phyloP scores from a whole-genome alignment of 202 grass and related monocot species.

The Digitaria exilis region DNA sequence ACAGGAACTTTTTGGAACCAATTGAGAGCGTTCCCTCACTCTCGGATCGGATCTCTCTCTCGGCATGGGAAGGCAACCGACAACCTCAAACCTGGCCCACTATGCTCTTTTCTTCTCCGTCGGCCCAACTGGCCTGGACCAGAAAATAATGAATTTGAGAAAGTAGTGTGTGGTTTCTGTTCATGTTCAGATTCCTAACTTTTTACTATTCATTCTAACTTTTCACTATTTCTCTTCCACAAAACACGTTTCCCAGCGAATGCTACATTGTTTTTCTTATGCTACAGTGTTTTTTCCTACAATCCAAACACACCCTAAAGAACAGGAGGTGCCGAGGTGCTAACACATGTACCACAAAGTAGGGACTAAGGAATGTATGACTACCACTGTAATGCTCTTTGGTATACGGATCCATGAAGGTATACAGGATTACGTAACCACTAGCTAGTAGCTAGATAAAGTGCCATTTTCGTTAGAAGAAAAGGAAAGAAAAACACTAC shows the following conservation, averaged over 20 bases:
- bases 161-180: background rate
- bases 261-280: too few species aligned
- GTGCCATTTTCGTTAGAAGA: too few species aligned
- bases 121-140: constrained; percentile 8
- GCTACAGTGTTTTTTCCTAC: too few species aligned
- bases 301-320: too few species aligned
- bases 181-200: too few species aligned
- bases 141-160: background rate
- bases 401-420: background rate
- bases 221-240: too few species aligned
- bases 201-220: too few species aligned
- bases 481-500: too few species aligned
- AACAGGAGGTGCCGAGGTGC: background rate
- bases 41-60: background rate
- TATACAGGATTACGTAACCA: background rate
- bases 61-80: background rate
- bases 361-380: background rate
- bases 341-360: background rate
- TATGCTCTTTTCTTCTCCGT: background rate
- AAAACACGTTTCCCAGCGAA: too few species aligned
- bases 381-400: background rate
- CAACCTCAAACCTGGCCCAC: background rate
- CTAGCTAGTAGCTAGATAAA: background rate
- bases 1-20: background rate
- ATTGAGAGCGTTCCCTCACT: background rate